A percentile compares a stretch with the other conserved stretches of the same genome.
phyloP scores from a whole-genome alignment of 116 monocot species.

The Phalaenopsis hybrid region DNA sequence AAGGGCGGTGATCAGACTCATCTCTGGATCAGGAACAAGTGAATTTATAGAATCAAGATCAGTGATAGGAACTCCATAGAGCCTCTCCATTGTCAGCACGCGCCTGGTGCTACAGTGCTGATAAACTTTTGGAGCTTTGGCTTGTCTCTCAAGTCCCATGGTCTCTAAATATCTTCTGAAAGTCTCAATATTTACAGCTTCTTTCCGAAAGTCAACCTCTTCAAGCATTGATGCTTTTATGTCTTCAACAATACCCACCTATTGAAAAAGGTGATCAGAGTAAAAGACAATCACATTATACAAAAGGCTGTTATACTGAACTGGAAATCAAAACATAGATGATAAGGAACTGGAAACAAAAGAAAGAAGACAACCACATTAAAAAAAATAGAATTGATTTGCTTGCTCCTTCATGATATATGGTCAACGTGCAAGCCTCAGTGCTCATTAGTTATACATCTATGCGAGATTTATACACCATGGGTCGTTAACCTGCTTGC shows the following conservation, averaged over 20 bases:
- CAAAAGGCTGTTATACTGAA: neutral
- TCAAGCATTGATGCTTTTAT: constrained; percentile 96
- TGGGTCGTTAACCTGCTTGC: neutral
- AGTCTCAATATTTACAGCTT: constrained; percentile 78
- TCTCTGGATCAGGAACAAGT: constrained; percentile 76
- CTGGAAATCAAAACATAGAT: neutral
- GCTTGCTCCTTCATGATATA: neutral
- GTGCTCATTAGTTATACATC: neutral
- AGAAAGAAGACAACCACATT: neutral
- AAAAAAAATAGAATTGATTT: neutral
- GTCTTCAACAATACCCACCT: constrained; percentile 84
- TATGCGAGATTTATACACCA: neutral
- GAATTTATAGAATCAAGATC: constrained; percentile 91
- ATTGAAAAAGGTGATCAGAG: constrained; percentile 11
- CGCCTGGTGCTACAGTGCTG: constrained; percentile 64
- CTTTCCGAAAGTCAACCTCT: constrained; percentile 87
- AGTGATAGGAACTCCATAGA: constrained; percentile 93
- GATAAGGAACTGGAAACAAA: neutral
- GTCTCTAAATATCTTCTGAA: constrained; percentile 70
- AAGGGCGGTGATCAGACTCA: constrained; percentile 73
- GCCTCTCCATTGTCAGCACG: constrained; percentile 90
- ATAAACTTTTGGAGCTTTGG: constrained; percentile 79
- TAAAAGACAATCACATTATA: neutral
- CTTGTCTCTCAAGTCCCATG: constrained; percentile 71
- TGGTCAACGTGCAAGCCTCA: neutral